A percentile compares a stretch with the other conserved stretches of the same genome.
phyloP scores from a whole-genome alignment of 495 filamentous ascomycete species.

The Talaromyces proteolyticus region DNA sequence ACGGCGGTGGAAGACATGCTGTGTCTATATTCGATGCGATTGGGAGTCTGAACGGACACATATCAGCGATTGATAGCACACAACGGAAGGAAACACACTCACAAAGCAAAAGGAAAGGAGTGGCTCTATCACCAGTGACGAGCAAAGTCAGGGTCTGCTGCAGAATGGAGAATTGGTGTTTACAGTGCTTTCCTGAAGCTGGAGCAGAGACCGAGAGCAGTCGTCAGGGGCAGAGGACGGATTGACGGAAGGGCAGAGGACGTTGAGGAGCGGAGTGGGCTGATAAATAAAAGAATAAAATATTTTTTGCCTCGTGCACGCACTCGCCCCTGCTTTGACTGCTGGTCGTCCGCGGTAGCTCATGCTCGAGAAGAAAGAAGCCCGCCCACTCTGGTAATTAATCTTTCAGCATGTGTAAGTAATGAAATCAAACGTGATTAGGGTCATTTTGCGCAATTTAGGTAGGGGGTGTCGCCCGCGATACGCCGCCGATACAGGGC shows the following conservation, averaged over 20 bases:
- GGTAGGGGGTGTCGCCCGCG: too few species aligned
- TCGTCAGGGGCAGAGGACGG: background rate
- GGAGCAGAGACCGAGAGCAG: background rate
- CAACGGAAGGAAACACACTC: background rate
- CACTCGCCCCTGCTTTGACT: too few species aligned
- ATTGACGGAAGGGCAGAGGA: background rate
- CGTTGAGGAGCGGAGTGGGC: background rate
- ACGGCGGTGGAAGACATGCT: conserved; percentile 55
- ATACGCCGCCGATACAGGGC: too few species aligned
- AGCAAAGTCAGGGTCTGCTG: too few species aligned
- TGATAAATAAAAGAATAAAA: conserved; percentile 9
- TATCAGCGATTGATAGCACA: background rate
- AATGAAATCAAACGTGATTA: too few species aligned
- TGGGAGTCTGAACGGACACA: background rate
- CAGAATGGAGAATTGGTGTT: too few species aligned
- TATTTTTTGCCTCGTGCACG: too few species aligned
- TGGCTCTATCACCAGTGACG: background rate
- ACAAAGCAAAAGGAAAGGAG: conserved; percentile 8
- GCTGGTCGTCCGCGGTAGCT: too few species aligned
- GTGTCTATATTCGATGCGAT: background rate
- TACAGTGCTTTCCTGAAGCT: background rate
- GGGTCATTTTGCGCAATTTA: background rate
- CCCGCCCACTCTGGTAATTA: too few species aligned
- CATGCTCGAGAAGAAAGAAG: too few species aligned
- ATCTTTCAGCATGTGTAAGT: too few species aligned